Conservation (phyloP, 2,329 filamentous ascomycete genomes). For the Cladosporium sp. region DNA sequence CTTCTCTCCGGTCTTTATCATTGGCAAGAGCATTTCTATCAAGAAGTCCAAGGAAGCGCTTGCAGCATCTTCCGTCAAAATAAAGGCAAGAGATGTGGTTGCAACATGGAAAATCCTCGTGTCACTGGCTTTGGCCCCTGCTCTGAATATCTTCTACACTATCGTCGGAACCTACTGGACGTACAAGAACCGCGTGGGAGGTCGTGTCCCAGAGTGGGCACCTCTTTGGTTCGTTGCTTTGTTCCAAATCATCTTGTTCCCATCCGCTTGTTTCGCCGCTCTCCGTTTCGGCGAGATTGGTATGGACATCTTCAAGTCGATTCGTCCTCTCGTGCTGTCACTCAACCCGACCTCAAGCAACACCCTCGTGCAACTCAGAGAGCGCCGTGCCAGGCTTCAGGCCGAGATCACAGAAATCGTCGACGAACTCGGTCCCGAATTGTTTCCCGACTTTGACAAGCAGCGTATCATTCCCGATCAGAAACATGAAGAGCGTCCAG, state of each 20-base stretch:
- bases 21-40: constrained; percentile 75
- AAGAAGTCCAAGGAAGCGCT: constrained; percentile 80
- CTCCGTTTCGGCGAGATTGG: constrained; percentile 95
- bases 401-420: constrained; percentile 84
- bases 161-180: constrained; percentile 70
- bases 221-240: constrained; percentile 74
- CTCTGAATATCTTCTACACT: constrained; percentile 79
- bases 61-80: constrained; percentile 81
- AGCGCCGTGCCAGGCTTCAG: constrained; percentile 68
- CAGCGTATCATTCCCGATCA: constrained; percentile 62
- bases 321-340: constrained; percentile 80
- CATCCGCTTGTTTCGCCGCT: constrained; percentile 84
- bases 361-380: constrained; percentile 73
- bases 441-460: constrained; percentile 93
- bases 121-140: constrained; percentile 76
- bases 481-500: constrained; percentile 24
- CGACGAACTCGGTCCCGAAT: constrained; percentile 89
- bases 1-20: constrained; percentile 83
- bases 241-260: constrained; percentile 74
- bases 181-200: constrained; percentile 75
- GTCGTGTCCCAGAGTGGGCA: constrained; percentile 74
- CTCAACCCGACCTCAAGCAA: constrained; percentile 81
- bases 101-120: constrained; percentile 92
- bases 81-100: constrained; percentile 84
- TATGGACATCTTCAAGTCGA: constrained; percentile 96